Conservation (phyloP, 2,329 filamentous ascomycete genomes). For the Penicillium sp. region DNA sequence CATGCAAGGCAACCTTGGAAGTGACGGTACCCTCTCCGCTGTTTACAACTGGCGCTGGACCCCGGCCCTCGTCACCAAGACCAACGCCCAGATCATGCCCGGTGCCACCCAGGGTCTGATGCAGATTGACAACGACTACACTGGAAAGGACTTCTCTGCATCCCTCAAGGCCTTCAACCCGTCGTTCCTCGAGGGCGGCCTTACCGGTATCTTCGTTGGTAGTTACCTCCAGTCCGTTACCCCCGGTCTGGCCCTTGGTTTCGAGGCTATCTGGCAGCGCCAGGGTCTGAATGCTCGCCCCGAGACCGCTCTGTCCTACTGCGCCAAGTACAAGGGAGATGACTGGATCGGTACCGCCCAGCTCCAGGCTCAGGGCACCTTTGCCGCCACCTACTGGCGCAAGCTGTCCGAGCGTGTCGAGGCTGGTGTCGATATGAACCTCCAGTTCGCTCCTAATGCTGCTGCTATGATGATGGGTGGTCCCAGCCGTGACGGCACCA, state of each 20-base stretch:
- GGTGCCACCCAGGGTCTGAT: slow-evolving; percentile 81
- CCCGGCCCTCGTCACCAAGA: slow-evolving; percentile 78
- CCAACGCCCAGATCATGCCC: slow-evolving; percentile 80
- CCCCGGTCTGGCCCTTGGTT: slow-evolving; percentile 79
- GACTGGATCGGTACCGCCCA: slow-evolving; percentile 95
- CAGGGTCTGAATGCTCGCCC: slow-evolving; percentile 80
- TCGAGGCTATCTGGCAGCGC: slow-evolving; percentile 94
- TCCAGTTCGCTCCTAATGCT: slow-evolving; percentile 73
- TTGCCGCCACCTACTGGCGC: slow-evolving; percentile 94
- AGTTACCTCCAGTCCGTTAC: slow-evolving; percentile 95
- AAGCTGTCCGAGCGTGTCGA: slow-evolving; percentile 92
- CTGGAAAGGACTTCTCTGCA: slow-evolving; percentile 87
- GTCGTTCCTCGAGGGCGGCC: slow-evolving; percentile 85
- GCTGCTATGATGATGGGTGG: slow-evolving; percentile 74
- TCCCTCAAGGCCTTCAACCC: slow-evolving; percentile 94
- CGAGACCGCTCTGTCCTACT: slow-evolving; percentile 90
- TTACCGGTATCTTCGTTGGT: slow-evolving; percentile 94
- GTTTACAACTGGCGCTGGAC: slow-evolving; percentile 94
- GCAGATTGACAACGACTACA: slow-evolving; percentile 94
- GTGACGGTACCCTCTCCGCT: slow-evolving; percentile 82
- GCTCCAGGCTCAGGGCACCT: slow-evolving; percentile 81
- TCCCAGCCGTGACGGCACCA: slow-evolving; percentile 81
- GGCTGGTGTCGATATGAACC: slow-evolving; percentile 90
- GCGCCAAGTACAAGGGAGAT: slow-evolving; percentile 82
- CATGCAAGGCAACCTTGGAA: slow-evolving; percentile 93